A percentile compares a stretch with the other conserved stretches of the same genome.
Evolutionary conservation across 176 grass and related monocot species (phyloP).

Genomic region (Chloris gayana): DNA sequence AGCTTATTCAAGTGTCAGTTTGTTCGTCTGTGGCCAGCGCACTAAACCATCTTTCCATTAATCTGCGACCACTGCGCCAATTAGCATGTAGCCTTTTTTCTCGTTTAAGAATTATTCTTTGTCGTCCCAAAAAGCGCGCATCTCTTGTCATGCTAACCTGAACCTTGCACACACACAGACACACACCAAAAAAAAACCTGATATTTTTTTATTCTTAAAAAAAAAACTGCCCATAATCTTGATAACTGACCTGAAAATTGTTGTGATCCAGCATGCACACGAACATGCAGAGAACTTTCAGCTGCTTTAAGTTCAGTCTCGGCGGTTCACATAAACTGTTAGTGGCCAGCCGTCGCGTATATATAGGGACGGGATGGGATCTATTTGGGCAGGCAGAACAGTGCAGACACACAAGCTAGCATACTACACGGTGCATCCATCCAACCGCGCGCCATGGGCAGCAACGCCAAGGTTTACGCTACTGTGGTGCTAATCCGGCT

Average conservation of each 20-base stretch:
- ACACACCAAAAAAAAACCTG: background rate
- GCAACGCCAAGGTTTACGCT: conserved; percentile 50
- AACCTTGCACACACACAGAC: background rate
- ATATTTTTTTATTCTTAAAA: background rate
- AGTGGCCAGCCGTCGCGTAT: conserved; percentile 8
- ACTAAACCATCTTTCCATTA: conserved; percentile 31
- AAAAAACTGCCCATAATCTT: background rate
- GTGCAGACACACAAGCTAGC: background rate
- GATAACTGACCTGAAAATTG: conserved; percentile 30
- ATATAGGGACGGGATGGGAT: conserved; percentile 5
- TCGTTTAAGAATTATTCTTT: conserved; percentile 25
- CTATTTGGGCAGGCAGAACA: background rate
- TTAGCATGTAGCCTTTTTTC: conserved; percentile 8
- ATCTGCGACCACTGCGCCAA: conserved; percentile 19
- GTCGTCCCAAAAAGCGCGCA: conserved; percentile 2
- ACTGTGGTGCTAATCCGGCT: conserved; percentile 59
- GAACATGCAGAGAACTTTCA: conserved; percentile 50
- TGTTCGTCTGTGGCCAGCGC: conserved; percentile 41
- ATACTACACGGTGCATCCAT: background rate
- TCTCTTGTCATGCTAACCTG: background rate
- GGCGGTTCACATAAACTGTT: conserved; percentile 28
- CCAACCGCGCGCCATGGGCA: conserved; percentile 53
- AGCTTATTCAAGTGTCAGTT: conserved; percentile 11
- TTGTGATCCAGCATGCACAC: conserved; percentile 22
- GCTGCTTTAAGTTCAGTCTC: background rate